Conservation (phyloP, 306 rosid genomes). For the Oxytropis ochrocephala region DNA sequence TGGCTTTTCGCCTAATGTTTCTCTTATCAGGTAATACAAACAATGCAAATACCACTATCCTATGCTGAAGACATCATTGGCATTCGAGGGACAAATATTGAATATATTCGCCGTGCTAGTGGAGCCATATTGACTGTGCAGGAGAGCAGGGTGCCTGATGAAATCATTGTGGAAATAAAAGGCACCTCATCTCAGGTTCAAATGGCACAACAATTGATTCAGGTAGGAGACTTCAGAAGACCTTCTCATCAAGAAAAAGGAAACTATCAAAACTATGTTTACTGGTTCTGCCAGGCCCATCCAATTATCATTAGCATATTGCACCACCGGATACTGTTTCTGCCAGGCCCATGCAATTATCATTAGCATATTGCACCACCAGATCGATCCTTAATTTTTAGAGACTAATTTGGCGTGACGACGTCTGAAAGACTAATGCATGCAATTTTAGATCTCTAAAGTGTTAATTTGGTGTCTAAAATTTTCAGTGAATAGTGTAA, state of each 20-base stretch:
- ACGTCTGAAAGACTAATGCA: not conserved
- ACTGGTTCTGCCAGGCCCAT: not conserved
- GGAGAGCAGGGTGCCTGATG: slow-evolving; percentile 85
- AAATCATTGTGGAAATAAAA: slow-evolving; percentile 80
- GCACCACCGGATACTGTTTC: not conserved
- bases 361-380: not conserved
- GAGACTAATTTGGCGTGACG: not conserved
- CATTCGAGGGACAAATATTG: slow-evolving; percentile 82
- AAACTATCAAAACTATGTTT: not conserved
- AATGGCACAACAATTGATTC: slow-evolving; percentile 77
- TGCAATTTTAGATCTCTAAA: not conserved
- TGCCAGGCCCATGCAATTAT: not conserved
- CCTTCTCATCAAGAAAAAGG: not conserved
- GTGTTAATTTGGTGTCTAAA: not conserved
- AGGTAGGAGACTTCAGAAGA: slow-evolving; percentile 40
- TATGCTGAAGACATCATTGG: slow-evolving; percentile 95
- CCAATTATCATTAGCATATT: not conserved
- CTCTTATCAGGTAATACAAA: slow-evolving; percentile 62
- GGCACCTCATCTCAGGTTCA: slow-evolving; percentile 87
- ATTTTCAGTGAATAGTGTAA: not conserved
- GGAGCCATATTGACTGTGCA: slow-evolving; percentile 92
- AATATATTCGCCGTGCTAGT: slow-evolving; percentile 77
- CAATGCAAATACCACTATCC: slow-evolving; percentile 88
- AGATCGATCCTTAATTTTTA: not conserved
- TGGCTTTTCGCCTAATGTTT: slow-evolving; percentile 1